Evolutionary conservation across 2,329 filamentous ascomycete genomes (phyloP), one percentile per base, ranked within the genome.

Genomic region (Penicillium sp.): DNA sequence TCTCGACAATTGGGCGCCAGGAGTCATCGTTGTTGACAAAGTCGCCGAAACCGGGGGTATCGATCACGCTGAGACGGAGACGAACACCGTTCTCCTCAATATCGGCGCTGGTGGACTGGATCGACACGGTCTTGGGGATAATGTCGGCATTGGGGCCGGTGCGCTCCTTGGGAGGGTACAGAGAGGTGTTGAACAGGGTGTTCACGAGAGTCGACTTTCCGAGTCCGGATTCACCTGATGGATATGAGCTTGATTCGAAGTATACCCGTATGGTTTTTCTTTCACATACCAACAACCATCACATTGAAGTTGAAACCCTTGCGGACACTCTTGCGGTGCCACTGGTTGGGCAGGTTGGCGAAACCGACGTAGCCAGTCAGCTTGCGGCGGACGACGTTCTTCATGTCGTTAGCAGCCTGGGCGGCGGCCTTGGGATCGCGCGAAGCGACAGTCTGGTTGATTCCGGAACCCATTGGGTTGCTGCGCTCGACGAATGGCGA

Each of bases 221-320:
- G 66, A 99, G 86, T 65, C 94, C 94, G 73, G 94, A 99, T 87
- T 99, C 94, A 85, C 94, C 94, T 97, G 65, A 21, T 44, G 38
- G 11, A 18, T 39, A 32, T 55, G 5, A 60, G 55, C 24, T n/a
- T 44, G 24, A 27, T 27, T 27, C 24, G 24, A 8, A 27, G 4
- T 5, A 27, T 27, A 27, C 24, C 24, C 1, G 24, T 5, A 8
- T 6, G 8, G 18, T 18, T 18, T 18, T 18, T 18, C 18, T 27
- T 18, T 29, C 27, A 88, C 92, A 72, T 83, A 97, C 94, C 94
- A 79, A 99, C 94, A 78, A 99, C 94, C 94, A 99, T 99, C 67
- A 99, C 94, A 75, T 99, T 99, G 84, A 99, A 99, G 85, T 97
- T 99, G 86, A 99, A 99, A 59, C 94, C 94, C 80, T 99, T 99